Conservation (phyloP, 495 filamentous ascomycete genomes). For the Durotheca rogersii region DNA sequence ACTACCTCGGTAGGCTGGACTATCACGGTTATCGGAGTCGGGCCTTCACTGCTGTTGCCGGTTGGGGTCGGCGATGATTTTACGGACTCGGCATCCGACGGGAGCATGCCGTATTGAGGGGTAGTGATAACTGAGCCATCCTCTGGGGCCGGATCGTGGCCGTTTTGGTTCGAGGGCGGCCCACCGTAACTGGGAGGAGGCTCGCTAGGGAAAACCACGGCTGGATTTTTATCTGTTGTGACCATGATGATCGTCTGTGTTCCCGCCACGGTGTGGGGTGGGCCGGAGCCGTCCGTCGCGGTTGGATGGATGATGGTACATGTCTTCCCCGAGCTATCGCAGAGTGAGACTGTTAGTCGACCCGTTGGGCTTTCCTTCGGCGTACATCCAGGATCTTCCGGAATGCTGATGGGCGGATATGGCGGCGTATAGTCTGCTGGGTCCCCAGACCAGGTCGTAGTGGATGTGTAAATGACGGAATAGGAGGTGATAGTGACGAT, state of each 20-base stretch:
- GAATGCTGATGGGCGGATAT: slow-evolving; percentile 42
- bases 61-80: slow-evolving; percentile 18
- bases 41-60: not conserved
- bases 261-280: not conserved
- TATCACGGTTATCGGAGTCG: slow-evolving; percentile 38
- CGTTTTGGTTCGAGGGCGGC: slow-evolving; percentile 27
- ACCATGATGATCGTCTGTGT: slow-evolving; percentile 37
- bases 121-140: slow-evolving; percentile 14
- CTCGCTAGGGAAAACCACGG: slow-evolving; percentile 44
- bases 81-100: slow-evolving; percentile 10
- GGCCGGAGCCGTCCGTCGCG: slow-evolving; percentile 31
- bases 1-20: slow-evolving; percentile 45
- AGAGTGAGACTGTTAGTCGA: slow-evolving; percentile 42
- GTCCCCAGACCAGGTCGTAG: slow-evolving; percentile 46
- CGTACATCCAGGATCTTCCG: slow-evolving; percentile 30
- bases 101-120: slow-evolving; percentile 36
- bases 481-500: slow-evolving; percentile 36
- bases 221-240: slow-evolving; percentile 53
- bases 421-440: slow-evolving; percentile 46
- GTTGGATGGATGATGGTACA: slow-evolving; percentile 33
- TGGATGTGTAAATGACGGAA: slow-evolving; percentile 46
- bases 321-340: slow-evolving; percentile 30
- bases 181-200: slow-evolving; percentile 47
- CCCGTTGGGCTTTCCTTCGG: slow-evolving; percentile 31
- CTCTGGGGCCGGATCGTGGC: slow-evolving; percentile 26